phyloP scores from a whole-genome alignment of 1,284 basidiomycete genomes.

The Pisolithus thermaeus region DNA sequence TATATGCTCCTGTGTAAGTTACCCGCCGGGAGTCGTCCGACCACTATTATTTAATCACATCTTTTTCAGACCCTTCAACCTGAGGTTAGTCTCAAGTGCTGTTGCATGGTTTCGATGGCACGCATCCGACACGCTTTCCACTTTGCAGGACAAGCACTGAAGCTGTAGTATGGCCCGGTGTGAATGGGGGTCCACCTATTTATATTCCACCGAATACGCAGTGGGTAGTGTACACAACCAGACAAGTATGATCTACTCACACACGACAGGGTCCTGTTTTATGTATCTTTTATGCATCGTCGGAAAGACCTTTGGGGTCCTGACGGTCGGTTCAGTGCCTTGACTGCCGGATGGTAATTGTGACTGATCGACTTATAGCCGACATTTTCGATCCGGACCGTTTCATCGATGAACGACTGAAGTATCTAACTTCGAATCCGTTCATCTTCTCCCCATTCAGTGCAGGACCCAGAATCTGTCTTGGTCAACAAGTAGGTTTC shows the following conservation, averaged over 20 bases:
- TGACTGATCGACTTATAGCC: constrained; percentile 19
- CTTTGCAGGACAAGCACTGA: constrained; percentile 12
- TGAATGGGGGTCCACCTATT: no score
- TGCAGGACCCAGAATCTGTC: constrained; percentile 43
- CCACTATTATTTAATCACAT: background rate
- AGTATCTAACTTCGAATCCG: constrained; percentile 25
- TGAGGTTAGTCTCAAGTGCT: no score
- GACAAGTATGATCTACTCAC: no score
- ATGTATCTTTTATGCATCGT: constrained; percentile 30
- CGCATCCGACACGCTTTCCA: constrained; percentile 7
- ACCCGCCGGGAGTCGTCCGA: background rate
- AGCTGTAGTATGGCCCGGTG: no score
- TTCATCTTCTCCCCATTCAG: constrained; percentile 48
- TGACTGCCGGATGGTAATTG: constrained; percentile 14
- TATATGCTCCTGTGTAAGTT: constrained; percentile 57
- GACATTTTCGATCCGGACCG: constrained; percentile 46
- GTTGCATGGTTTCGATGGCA: no score
- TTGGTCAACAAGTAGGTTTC: constrained; percentile 37
- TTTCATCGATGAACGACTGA: constrained; percentile 37
- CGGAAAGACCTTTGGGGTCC: constrained; percentile 33
- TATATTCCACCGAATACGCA: no score
- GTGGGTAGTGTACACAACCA: no score
- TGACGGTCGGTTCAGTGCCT: constrained; percentile 33
- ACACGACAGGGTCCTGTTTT: no score
- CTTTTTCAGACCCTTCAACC: no score